These are phyloP conservation scores for Perkinsus marinus DNA, from an alignment of 169 alveolate species.

Conservation along the genomic window DNA sequence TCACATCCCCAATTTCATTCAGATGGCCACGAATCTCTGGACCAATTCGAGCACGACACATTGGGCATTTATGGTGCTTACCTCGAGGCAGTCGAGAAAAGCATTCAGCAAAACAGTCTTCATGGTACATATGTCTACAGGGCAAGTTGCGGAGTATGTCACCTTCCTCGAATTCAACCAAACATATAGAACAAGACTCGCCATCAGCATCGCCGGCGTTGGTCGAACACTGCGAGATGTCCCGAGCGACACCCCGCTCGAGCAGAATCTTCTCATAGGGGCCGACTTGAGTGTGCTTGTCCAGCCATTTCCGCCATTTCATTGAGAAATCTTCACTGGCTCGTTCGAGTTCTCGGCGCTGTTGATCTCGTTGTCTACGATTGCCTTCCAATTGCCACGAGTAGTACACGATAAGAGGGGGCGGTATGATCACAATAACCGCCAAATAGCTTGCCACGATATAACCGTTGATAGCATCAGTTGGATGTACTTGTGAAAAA, in stretches of 20 bases:
- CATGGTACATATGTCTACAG: background rate
- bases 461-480: background rate
- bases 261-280: background rate
- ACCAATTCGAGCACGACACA: background rate
- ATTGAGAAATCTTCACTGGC: background rate
- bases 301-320: background rate
- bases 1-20: background rate
- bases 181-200: background rate
- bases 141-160: background rate
- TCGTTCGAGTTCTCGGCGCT: background rate
- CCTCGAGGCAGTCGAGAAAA: background rate
- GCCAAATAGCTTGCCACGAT: background rate
- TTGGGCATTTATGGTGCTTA: background rate
- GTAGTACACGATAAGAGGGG: background rate
- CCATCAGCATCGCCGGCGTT: background rate
- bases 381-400: background rate
- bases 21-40: background rate
- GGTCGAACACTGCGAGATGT: background rate
- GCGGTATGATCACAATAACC: background rate
- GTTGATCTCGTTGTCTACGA: background rate
- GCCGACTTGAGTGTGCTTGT: background rate
- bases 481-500: background rate
- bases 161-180: background rate
- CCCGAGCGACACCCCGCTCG: background rate
- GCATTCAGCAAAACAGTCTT: background rate